Evolutionary conservation across 1,284 basidiomycete genomes (phyloP).

Genomic region (Trichosporon sp.): DNA sequence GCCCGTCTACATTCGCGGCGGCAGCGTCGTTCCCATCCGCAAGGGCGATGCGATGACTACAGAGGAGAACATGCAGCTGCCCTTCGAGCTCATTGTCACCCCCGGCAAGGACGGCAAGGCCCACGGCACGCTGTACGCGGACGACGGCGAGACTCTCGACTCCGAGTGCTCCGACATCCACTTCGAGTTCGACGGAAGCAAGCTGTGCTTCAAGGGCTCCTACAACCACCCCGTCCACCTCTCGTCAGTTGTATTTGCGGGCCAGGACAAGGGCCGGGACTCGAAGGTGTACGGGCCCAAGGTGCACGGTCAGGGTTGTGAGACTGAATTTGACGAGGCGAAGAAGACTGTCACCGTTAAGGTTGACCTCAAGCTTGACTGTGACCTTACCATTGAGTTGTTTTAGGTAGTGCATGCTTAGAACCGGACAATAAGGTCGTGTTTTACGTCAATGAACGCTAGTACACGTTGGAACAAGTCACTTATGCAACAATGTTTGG

Average conservation of each 20-base stretch:
- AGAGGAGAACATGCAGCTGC: constrained; percentile 56
- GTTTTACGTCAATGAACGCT: neutral
- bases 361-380: constrained; percentile 2
- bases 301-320: constrained; percentile 17
- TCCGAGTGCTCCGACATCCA: constrained; percentile 53
- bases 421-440: neutral
- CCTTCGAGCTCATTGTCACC: constrained; percentile 59
- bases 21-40: constrained; percentile 59
- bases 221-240: constrained; percentile 52
- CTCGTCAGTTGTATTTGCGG: constrained; percentile 21
- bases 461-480: neutral
- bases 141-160: constrained; percentile 57
- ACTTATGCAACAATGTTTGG: neutral
- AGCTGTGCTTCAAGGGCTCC: constrained; percentile 54
- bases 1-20: constrained; percentile 63
- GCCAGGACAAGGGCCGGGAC: constrained; percentile 9
- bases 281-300: constrained; percentile 8
- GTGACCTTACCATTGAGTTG: neutral
- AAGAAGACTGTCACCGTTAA: constrained; percentile 1
- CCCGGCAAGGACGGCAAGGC: constrained; percentile 54
- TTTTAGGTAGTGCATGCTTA: neutral
- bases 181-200: constrained; percentile 53
- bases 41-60: constrained; percentile 58
- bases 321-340: neutral
- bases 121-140: constrained; percentile 59